Evolutionary conservation across 495 filamentous ascomycete genomes (phyloP).

Genomic region (Rostrohypoxylon terebratum): DNA sequence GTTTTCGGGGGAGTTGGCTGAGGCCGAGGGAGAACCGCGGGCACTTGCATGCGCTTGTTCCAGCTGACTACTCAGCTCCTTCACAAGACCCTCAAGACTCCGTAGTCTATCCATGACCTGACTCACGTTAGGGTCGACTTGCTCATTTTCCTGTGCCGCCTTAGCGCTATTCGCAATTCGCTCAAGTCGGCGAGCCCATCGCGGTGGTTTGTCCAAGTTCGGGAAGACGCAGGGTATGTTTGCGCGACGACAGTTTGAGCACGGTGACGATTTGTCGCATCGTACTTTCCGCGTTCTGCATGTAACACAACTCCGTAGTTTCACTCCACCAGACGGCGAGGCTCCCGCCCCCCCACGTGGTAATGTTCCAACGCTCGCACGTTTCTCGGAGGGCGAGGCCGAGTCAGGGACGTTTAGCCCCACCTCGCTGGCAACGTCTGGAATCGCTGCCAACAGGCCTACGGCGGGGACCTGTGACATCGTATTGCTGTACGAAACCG

Average conservation of each 20-base stretch:
- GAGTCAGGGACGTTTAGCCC: not conserved
- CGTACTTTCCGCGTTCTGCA: slow-evolving; percentile 71
- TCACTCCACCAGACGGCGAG: slow-evolving; percentile 31
- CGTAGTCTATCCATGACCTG: slow-evolving; percentile 65
- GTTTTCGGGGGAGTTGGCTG: slow-evolving; percentile 31
- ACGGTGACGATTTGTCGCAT: slow-evolving; percentile 70
- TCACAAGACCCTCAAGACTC: slow-evolving; percentile 66
- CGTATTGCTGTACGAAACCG: not conserved
- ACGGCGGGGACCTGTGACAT: slow-evolving; percentile 19
- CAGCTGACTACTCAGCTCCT: slow-evolving; percentile 64
- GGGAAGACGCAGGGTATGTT: slow-evolving; percentile 68
- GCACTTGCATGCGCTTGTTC: slow-evolving; percentile 54
- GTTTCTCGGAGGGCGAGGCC: slow-evolving; percentile 16
- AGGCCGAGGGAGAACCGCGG: slow-evolving; percentile 28
- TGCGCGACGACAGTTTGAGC: slow-evolving; percentile 68
- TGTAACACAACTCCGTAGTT: slow-evolving; percentile 66
- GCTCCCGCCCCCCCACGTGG: not conserved
- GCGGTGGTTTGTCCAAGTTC: slow-evolving; percentile 57
- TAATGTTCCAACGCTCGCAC: slow-evolving; percentile 10
- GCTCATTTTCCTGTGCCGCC: slow-evolving; percentile 23
- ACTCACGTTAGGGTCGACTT: slow-evolving; percentile 34
- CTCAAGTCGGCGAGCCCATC: slow-evolving; percentile 65
- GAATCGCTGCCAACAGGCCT: not conserved
- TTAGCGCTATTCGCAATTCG: slow-evolving; percentile 44
- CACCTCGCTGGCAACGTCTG: not conserved